A percentile compares a stretch with the other conserved stretches of the same genome.
phyloP scores from a whole-genome alignment of 208 protist species.

The Leishmania major region DNA sequence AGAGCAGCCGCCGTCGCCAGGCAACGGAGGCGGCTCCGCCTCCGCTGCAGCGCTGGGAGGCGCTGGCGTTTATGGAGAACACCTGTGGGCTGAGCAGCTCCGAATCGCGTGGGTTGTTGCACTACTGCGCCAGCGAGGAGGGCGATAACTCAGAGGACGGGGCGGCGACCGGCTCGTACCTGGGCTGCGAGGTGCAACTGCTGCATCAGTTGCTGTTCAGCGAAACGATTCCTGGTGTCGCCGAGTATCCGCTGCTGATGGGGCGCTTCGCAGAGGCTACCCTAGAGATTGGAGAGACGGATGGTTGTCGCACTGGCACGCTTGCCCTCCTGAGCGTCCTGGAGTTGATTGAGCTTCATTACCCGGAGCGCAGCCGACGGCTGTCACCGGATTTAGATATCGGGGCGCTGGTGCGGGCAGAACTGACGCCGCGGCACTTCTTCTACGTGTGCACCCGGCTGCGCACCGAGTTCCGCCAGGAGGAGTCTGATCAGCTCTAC shows the following conservation, averaged over 20 bases:
- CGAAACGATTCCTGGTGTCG: conserved; percentile 44
- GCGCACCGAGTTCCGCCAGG: conserved; percentile 38
- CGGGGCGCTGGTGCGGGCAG: conserved; percentile 14
- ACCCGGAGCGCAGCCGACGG: conserved; percentile 9
- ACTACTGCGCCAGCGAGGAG: conserved; percentile 27
- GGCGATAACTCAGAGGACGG: not conserved
- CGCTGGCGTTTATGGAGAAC: conserved; percentile 30
- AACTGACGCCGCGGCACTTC: conserved; percentile 51
- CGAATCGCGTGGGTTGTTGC: conserved; percentile 48
- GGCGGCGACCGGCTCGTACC: not conserved
- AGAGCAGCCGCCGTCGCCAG: conserved; percentile 17
- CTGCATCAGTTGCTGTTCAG: conserved; percentile 62
- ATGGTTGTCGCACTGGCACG: conserved; percentile 39
- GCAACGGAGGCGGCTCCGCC: conserved; percentile 21
- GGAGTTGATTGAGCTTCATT: conserved; percentile 19
- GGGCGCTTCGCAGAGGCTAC: conserved; percentile 64
- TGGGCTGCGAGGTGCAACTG: conserved; percentile 38
- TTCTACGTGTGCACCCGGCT: conserved; percentile 52
- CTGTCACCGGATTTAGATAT: conserved; percentile 33
- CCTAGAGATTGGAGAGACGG: conserved; percentile 31
- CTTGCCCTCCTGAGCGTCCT: conserved; percentile 38
- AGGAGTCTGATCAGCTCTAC: conserved; percentile 62
- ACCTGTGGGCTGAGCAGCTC: conserved; percentile 47
- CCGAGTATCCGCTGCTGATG: conserved; percentile 71
- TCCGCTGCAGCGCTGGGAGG: conserved; percentile 31